These are phyloP conservation scores for Raphidocelis subcapitata DNA, from an alignment of 139 green algal species.

Conservation along the genomic window DNA sequence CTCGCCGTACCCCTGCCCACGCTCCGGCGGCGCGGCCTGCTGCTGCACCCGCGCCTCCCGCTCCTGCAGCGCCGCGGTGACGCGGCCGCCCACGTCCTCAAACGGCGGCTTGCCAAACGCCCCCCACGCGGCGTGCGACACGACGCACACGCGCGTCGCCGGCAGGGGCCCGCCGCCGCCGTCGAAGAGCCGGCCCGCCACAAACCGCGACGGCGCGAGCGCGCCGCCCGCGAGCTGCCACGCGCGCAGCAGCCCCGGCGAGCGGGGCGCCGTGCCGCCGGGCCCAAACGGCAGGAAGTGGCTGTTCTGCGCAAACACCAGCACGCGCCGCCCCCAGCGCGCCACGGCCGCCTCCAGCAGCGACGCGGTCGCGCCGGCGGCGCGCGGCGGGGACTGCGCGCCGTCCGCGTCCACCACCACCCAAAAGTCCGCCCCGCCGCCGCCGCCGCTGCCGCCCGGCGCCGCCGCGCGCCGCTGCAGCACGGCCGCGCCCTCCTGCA, in stretches of 20 bases:
- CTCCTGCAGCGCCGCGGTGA: background rate
- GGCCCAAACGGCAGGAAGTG: conserved; percentile 54
- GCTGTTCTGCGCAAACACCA: conserved; percentile 51
- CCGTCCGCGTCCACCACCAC: conserved; percentile 44
- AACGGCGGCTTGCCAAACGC: conserved; percentile 42
- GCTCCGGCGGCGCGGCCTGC: background rate
- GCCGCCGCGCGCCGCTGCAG: background rate
- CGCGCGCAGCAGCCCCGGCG: conserved; percentile 14
- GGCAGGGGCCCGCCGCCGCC: background rate
- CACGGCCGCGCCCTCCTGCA: background rate
- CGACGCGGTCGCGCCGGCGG: background rate
- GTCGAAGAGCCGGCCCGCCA: conserved; percentile 12
- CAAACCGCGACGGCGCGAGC: conserved; percentile 38
- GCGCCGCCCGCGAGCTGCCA: conserved; percentile 30
- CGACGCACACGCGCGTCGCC: conserved; percentile 9
- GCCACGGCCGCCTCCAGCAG: conserved; percentile 14
- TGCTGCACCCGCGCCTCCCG: background rate
- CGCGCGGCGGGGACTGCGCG: conserved; percentile 11
- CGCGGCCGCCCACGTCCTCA: conserved; percentile 19
- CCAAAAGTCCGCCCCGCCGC: conserved; percentile 10
- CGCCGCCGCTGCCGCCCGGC: background rate
- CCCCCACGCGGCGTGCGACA: conserved; percentile 34
- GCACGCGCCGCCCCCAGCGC: background rate
- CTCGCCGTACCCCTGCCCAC: background rate
- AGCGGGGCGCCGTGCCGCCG: conserved; percentile 23